Evolutionary conservation across 2,329 filamentous ascomycete genomes (phyloP).

Genomic region (Aspergillus fumigatus): DNA sequence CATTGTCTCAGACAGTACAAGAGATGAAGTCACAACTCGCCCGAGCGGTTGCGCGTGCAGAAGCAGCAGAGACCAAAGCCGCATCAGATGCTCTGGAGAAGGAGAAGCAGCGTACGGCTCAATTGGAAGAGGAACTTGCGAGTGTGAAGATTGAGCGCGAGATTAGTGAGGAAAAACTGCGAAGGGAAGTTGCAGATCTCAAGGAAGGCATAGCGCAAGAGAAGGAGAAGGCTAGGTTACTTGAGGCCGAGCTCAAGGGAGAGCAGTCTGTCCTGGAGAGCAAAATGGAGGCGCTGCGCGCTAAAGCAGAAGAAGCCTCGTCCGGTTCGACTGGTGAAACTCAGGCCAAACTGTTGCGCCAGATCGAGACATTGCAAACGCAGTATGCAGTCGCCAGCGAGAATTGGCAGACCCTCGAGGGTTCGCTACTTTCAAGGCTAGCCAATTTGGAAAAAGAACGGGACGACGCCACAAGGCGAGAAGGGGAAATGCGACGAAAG

Average conservation of each 20-base stretch:
- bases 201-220: conserved; percentile 69
- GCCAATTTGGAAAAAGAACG: conserved; percentile 81
- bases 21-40: conserved; percentile 67
- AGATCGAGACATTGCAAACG: conserved; percentile 91
- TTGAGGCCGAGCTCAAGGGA: conserved; percentile 73
- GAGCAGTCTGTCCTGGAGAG: conserved; percentile 75
- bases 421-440: conserved; percentile 73
- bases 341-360: conserved; percentile 83
- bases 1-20: conserved; percentile 61
- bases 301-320: conserved; percentile 81
- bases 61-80: conserved; percentile 61
- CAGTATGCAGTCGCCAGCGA: conserved; percentile 92
- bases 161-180: conserved; percentile 65
- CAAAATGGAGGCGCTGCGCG: conserved; percentile 82
- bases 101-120: conserved; percentile 54
- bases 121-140: conserved; percentile 61
- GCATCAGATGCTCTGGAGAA: conserved; percentile 64
- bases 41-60: conserved; percentile 62
- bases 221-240: conserved; percentile 61
- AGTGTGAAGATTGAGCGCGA: conserved; percentile 70
- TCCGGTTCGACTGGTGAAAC: conserved; percentile 76
- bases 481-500: conserved; percentile 84
- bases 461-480: conserved; percentile 76
- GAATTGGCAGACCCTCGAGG: conserved; percentile 96
- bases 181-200: conserved; percentile 64